Conservation (phyloP, 2,329 filamentous ascomycete species). For the Aspergillus carbonarius region DNA sequence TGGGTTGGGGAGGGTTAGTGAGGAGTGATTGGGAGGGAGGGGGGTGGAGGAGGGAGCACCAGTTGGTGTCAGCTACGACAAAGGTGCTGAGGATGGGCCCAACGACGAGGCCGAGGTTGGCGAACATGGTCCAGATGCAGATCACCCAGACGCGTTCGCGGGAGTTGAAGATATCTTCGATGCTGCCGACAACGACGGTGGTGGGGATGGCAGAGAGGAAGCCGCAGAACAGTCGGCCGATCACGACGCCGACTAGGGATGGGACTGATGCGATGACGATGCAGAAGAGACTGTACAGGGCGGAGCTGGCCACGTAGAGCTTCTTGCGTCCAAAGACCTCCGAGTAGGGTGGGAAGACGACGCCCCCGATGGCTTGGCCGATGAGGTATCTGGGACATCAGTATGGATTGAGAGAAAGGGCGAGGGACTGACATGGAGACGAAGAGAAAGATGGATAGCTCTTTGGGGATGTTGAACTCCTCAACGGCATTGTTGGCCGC, state of each 20-base stretch:
- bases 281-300: conserved; percentile 31
- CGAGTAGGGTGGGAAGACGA: conserved; percentile 39
- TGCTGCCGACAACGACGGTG: conserved; percentile 48
- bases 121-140: conserved; percentile 46
- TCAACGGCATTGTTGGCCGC: conserved; percentile 27
- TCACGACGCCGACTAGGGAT: conserved; percentile 37
- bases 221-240: conserved; percentile 47
- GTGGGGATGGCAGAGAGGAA: conserved; percentile 50
- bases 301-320: conserved; percentile 34
- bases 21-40: background rate
- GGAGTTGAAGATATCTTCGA: conserved; percentile 53
- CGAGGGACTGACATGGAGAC: conserved; percentile 18
- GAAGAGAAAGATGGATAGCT: conserved; percentile 33
- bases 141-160: conserved; percentile 49
- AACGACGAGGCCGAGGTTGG: conserved; percentile 45
- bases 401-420: background rate
- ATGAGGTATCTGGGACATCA: conserved; percentile 31
- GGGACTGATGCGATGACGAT: conserved; percentile 41
- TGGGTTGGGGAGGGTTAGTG: conserved; percentile 16
- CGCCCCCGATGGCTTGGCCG: conserved; percentile 33
- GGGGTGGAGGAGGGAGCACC: conserved; percentile 31
- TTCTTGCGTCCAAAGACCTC: conserved; percentile 41
- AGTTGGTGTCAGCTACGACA: conserved; percentile 38
- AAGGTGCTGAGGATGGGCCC: conserved; percentile 49
- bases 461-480: conserved; percentile 28